Evolutionary conservation across 768 basidiomycete genomes (phyloP), one percentile per base, ranked within the genome.

Genomic region (Hericium coralloides): DNA sequence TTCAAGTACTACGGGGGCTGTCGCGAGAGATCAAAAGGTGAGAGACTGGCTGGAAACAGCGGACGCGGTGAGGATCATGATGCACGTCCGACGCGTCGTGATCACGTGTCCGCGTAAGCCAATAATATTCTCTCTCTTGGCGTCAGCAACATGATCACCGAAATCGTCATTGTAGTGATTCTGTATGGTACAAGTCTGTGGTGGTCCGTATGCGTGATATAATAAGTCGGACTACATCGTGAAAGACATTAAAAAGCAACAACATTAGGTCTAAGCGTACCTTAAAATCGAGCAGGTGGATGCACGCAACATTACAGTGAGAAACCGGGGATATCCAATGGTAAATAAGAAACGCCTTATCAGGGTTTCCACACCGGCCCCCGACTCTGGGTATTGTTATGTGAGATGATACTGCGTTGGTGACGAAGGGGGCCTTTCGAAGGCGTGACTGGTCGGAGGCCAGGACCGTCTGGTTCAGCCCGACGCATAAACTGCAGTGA

Each of bases 401-500:
- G 43, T 12, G 49, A 20, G 1, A 53, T 31, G 50, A 39, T n/a
- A 55, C 52, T 37, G 1, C 47, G 56, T 26, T 43, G 37, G 25
- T 48, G 57, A 17, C 53, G 37, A 37, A 41, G 17, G 9, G 61
- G 41, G 22, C 56, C 39, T 43, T 83, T 87, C 38, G 84, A 81
- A n/a, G 88, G 87, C 10, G 85, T 87, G 31, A 74, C 74, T 17
- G 86, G 79, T 55, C 84, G 79, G 53, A 79, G 65, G 3, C 76
- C 63, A 26, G 68, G 69, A 51, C 74, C 72, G 17, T 86, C 85
- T 25, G 72, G 74, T 41, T 88, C 87, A 39, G 88, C 92, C 50
- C 85, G 82, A 56, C 92, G 78, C 61, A 95, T 81, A 71, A 92
- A 94, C 67, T 95, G 91, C 49, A 95, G 71, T 1, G 92, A 82